Evolutionary conservation across 176 grass and related monocot species (phyloP).

Genomic region (Tillandsia leiboldiana): DNA sequence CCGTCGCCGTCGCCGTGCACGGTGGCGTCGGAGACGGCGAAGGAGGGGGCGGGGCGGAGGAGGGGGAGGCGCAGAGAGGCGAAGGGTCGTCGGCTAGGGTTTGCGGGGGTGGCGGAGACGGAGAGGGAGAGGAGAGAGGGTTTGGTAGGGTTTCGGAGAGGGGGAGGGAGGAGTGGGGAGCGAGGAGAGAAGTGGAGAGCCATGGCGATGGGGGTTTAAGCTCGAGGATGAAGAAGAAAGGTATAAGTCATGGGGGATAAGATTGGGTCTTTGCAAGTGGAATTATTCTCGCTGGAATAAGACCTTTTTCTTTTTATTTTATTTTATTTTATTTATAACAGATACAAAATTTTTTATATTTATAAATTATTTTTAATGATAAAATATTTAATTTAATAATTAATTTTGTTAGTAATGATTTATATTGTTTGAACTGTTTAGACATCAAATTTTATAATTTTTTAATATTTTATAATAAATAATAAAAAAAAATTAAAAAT

Average conservation of each 20-base stretch:
- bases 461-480: no score
- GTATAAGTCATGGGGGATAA: background rate
- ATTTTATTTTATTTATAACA: no score
- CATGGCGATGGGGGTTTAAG: background rate
- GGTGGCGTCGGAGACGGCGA: conserved; percentile 23
- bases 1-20: conserved; percentile 11
- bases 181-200: no score
- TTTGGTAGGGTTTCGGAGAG: background rate
- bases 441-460: no score
- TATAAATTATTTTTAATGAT: no score
- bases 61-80: background rate
- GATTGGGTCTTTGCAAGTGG: background rate
- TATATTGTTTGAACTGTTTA: no score
- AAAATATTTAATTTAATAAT: no score
- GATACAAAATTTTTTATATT: no score
- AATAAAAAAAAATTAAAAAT: no score
- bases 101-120: background rate
- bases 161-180: background rate
- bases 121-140: background rate
- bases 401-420: no score
- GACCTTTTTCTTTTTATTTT: no score
- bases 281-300: background rate
- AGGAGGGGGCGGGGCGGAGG: background rate
- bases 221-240: background rate
- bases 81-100: background rate